Conservation (phyloP, 1,284 basidiomycete species). For the Abortiporus biennis region DNA sequence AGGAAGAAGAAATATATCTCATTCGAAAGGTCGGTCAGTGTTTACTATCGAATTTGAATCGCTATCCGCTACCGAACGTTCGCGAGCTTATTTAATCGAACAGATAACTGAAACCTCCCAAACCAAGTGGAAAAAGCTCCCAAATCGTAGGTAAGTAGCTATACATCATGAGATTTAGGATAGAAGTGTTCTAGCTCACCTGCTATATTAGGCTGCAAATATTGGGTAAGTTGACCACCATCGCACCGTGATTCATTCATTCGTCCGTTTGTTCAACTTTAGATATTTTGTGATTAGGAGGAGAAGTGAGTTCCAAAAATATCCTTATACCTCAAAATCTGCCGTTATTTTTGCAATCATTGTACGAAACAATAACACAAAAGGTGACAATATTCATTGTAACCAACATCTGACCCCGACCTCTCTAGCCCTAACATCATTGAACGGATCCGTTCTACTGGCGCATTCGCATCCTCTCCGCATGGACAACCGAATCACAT, state of each 20-base stretch:
- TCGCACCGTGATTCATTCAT: constrained; percentile 3
- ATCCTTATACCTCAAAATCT: constrained; percentile 52
- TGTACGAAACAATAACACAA: constrained; percentile 49
- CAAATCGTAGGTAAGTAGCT: constrained; percentile 61
- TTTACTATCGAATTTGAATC: constrained; percentile 1
- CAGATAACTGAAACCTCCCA: constrained; percentile 75
- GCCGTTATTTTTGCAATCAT: constrained; percentile 72
- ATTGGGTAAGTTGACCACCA: constrained; percentile 55
- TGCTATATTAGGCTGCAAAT: constrained; percentile 55
- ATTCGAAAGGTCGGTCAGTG: constrained; percentile 54
- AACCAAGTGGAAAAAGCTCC: constrained; percentile 81
- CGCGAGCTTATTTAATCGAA: background rate
- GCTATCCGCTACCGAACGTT: background rate
- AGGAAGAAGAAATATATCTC: constrained; percentile 75
- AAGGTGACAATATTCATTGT: background rate
- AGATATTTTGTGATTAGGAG: constrained; percentile 39
- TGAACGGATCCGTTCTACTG: constrained; percentile 55
- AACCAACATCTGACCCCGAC: constrained; percentile 22
- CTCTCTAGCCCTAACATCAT: constrained; percentile 76
- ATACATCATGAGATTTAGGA: background rate
- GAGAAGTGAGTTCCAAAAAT: constrained; percentile 58
- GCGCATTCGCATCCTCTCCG: constrained; percentile 54
- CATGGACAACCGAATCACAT: constrained; percentile 79
- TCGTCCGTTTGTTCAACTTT: background rate
- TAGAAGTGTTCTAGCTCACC: background rate